A percentile compares a stretch with the other conserved stretches of the same genome.
Conservation (phyloP, 169 alveolate genomes). For the Plasmodium gallinaceum region DNA sequence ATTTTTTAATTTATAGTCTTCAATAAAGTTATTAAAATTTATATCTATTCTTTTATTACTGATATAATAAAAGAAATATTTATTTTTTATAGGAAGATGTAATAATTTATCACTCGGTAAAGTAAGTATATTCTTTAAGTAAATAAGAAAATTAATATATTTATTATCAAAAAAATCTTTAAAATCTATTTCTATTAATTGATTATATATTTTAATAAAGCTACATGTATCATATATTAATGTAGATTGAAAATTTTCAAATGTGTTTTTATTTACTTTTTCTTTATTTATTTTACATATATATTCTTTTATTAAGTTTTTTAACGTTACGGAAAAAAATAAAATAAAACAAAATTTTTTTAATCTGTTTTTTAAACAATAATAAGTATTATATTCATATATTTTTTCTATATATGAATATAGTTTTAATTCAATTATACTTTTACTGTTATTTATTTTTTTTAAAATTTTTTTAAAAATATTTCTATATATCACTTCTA, state of each 20-base stretch:
- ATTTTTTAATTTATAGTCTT: conserved; percentile 12
- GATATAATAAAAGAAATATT: conserved; percentile 45
- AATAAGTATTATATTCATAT: conserved; percentile 34
- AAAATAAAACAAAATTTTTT: conserved; percentile 53
- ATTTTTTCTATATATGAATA: conserved; percentile 58
- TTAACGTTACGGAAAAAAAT: conserved; percentile 60
- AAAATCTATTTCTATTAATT: conserved; percentile 23
- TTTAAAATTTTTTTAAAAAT: conserved; percentile 59
- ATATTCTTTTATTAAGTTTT: conserved; percentile 72
- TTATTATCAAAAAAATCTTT: conserved; percentile 47
- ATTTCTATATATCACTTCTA: conserved; percentile 53
- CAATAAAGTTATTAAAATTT: conserved; percentile 23
- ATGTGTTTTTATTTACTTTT: conserved; percentile 35
- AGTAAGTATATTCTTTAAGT: conserved; percentile 42
- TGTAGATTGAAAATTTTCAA: conserved; percentile 61
- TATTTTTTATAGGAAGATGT: conserved; percentile 32
- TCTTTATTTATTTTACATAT: conserved; percentile 63
- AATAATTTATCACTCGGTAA: conserved; percentile 43
- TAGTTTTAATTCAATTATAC: conserved; percentile 58
- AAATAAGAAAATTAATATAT: conserved; percentile 53
- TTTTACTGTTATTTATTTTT: conserved; percentile 56
- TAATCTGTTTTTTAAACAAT: conserved; percentile 56
- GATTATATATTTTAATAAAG: conserved; percentile 65
- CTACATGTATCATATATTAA: conserved; percentile 73
- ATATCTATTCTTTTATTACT: conserved; percentile 65